Conservation (phyloP, 768 basidiomycete genomes). For the Suillus placidus region DNA sequence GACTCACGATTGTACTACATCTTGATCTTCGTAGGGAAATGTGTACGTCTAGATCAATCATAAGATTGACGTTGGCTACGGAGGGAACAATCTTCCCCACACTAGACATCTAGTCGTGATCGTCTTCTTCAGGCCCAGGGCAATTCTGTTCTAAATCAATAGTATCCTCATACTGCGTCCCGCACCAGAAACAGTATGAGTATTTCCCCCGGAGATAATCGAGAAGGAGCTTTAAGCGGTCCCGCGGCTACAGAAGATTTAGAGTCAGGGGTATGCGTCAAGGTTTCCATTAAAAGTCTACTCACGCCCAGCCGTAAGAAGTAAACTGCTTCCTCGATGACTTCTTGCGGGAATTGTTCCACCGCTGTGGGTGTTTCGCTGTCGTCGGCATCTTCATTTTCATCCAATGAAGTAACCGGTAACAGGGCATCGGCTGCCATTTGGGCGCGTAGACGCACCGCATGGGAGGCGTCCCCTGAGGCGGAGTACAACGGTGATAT, state of each 20-base stretch:
- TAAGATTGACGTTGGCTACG: neutral
- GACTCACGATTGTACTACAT: conserved; percentile 16
- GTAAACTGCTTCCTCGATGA: conserved; percentile 66
- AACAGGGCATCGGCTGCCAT: conserved; percentile 77
- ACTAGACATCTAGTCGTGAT: conserved; percentile 60
- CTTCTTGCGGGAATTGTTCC: conserved; percentile 51
- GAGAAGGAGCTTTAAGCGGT: conserved; percentile 68
- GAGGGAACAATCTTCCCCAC: neutral
- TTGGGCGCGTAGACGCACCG: conserved; percentile 63
- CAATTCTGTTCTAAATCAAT: conserved; percentile 67
- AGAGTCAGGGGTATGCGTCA: conserved; percentile 15
- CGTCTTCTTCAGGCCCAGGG: conserved; percentile 76
- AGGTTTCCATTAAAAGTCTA: conserved; percentile 11
- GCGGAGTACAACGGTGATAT: conserved; percentile 12
- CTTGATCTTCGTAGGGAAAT: conserved; percentile 1
- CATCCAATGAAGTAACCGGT: conserved; percentile 43
- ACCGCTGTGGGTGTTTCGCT: conserved; percentile 21
- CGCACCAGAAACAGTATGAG: conserved; percentile 89
- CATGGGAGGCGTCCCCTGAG: conserved; percentile 23
- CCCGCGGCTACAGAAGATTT: conserved; percentile 54
- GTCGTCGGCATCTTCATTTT: conserved; percentile 37
- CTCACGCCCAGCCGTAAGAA: conserved; percentile 69
- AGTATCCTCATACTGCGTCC: conserved; percentile 64
- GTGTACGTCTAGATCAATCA: neutral
- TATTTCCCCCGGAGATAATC: conserved; percentile 73